phyloP scores from a whole-genome alignment of 2,329 filamentous ascomycete species.

The Colletotrichum simmondsii region DNA sequence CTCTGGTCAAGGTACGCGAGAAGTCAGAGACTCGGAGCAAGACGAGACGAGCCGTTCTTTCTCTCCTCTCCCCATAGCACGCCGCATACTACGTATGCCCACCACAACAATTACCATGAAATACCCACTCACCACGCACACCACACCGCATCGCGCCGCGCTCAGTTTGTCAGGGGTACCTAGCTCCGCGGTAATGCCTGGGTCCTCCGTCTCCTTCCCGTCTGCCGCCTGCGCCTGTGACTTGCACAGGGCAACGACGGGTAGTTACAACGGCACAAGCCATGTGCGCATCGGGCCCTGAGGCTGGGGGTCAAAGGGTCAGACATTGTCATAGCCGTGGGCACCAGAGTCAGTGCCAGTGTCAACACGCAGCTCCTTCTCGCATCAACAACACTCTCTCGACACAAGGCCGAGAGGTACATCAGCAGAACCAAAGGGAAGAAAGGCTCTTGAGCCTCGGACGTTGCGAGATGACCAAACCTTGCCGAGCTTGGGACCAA shows the following conservation, averaged over 20 bases:
- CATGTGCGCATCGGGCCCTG: neutral
- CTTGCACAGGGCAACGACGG: constrained; percentile 22
- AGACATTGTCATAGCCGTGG: constrained; percentile 18
- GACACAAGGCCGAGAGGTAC: constrained; percentile 17
- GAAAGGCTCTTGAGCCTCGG: constrained; percentile 5
- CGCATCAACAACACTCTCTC: constrained; percentile 22
- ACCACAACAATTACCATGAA: neutral
- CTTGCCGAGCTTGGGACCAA: neutral
- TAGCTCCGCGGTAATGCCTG: neutral
- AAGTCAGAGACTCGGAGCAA: constrained; percentile 5
- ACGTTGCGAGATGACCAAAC: constrained; percentile 14
- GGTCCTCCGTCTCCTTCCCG: neutral
- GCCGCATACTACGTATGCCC: neutral
- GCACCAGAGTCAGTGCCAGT: constrained; percentile 22
- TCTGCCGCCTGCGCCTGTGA: neutral
- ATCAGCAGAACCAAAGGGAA: neutral
- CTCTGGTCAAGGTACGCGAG: neutral
- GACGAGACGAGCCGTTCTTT: constrained; percentile 1
- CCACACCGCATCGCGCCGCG: neutral
- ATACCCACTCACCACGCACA: constrained; percentile 1
- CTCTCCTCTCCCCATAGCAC: too few species aligned
- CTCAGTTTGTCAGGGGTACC: neutral
- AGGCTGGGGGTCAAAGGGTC: neutral
- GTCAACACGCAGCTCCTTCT: constrained; percentile 25
- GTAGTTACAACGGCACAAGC: constrained; percentile 11